A percentile compares a stretch with the other conserved stretches of the same genome.
Conservation (phyloP, 129 eudicot genomes). For the Ambrosia trifida region DNA sequence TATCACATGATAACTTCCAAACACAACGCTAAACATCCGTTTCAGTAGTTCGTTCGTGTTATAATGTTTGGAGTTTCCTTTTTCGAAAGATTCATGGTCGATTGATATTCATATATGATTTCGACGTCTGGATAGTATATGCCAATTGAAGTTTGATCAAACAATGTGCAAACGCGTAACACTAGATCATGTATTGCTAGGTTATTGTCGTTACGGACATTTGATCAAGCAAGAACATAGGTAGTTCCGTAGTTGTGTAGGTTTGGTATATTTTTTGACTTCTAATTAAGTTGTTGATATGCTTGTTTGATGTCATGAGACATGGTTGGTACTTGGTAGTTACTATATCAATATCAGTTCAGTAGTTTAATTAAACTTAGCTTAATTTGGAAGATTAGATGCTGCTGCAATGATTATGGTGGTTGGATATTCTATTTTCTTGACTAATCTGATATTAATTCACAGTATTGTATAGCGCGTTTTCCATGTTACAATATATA, state of each 20-base stretch:
- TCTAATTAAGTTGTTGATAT: neutral
- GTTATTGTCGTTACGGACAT: constrained; percentile 1
- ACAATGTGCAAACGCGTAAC: neutral
- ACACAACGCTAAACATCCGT: neutral
- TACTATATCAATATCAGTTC: neutral
- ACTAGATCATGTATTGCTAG: neutral
- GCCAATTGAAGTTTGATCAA: neutral
- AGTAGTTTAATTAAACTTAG: neutral
- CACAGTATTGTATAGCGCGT: neutral
- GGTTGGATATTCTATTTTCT: neutral
- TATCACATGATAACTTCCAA: neutral
- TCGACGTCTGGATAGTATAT: neutral
- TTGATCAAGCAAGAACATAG: constrained; percentile 12
- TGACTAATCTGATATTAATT: neutral
- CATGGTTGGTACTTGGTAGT: constrained; percentile 1
- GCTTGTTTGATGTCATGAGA: constrained; percentile 8
- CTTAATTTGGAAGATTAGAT: constrained; percentile 15
- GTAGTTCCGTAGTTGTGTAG: neutral
- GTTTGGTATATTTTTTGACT: neutral
- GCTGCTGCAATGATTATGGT: constrained; percentile 9
- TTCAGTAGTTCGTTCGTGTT: neutral
- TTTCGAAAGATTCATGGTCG: neutral
- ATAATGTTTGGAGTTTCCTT: neutral
- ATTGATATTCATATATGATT: constrained; percentile 1
- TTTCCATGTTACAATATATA: neutral